A percentile compares a stretch with the other conserved stretches of the same genome.
Conservation (phyloP, 192 early-diverging fungal genomes). For the Spizellomyces punctatus region DNA sequence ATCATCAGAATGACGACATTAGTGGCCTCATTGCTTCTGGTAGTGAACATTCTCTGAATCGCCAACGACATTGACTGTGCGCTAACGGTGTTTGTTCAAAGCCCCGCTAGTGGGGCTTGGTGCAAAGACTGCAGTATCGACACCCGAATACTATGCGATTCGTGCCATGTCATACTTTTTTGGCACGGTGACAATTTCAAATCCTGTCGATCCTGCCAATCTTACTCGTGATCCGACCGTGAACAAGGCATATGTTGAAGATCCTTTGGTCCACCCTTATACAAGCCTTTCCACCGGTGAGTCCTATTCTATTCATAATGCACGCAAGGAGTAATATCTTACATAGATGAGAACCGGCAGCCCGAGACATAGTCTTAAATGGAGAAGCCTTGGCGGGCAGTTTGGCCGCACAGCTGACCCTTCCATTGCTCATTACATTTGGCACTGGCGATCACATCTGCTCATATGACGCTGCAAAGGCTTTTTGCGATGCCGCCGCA, state of each 20-base stretch:
- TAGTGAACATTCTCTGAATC: slow-evolving; percentile 24
- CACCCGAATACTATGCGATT: slow-evolving; percentile 33
- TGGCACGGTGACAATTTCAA: slow-evolving; percentile 45
- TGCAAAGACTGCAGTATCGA: slow-evolving; percentile 4
- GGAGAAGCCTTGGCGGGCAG: slow-evolving; percentile 39
- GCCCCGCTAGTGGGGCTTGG: slow-evolving; percentile 35
- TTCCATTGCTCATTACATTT: slow-evolving; percentile 57
- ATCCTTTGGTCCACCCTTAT: slow-evolving; percentile 60
- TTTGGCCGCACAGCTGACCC: slow-evolving; percentile 40
- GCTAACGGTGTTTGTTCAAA: background rate
- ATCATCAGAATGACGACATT: slow-evolving; percentile 28
- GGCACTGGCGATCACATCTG: slow-evolving; percentile 55
- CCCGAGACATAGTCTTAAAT: slow-evolving; percentile 51
- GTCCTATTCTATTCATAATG: no score
- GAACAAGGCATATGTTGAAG: slow-evolving; percentile 51
- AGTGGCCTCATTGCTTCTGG: slow-evolving; percentile 58
- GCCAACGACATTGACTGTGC: background rate
- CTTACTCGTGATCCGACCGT: slow-evolving; percentile 50
- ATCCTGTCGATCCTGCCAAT: slow-evolving; percentile 41
- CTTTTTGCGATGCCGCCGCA: slow-evolving; percentile 3
- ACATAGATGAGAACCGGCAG: background rate
- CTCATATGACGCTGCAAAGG: slow-evolving; percentile 12
- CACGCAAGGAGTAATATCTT: no score
- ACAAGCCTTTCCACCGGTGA: slow-evolving; percentile 39
- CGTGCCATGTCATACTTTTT: slow-evolving; percentile 43